These are phyloP conservation scores for Fraxinus pennsylvanica DNA, from an alignment of 257 asterid genomes.

Conservation along the genomic window DNA sequence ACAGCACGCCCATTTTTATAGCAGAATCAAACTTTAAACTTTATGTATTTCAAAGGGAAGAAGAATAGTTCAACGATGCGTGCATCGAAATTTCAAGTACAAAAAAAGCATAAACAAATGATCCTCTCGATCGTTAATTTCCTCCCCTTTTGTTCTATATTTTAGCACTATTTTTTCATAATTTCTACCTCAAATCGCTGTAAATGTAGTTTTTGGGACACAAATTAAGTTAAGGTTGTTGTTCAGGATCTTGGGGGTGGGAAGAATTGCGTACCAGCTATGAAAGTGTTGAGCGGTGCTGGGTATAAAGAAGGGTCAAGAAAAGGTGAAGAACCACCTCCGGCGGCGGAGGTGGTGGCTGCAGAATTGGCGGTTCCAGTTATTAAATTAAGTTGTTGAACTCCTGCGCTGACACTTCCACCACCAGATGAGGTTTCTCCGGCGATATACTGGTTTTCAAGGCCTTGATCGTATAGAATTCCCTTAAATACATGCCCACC, in stretches of 20 bases:
- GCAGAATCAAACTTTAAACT: neutral
- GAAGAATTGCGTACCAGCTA: conserved; percentile 97
- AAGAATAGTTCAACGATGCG: neutral
- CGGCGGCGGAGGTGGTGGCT: conserved; percentile 32
- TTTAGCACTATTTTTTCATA: neutral
- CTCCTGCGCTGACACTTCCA: conserved; percentile 68
- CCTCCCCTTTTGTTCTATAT: neutral
- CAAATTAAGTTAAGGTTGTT: conserved; percentile 17
- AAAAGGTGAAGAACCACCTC: conserved; percentile 38
- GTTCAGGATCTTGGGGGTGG: conserved; percentile 85
- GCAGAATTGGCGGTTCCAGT: conserved; percentile 46
- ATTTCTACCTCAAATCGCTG: neutral
- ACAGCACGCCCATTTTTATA: neutral
- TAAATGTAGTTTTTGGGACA: neutral
- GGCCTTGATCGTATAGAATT: conserved; percentile 85
- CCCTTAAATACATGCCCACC: conserved; percentile 93
- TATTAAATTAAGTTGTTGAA: conserved; percentile 57
- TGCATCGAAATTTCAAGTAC: neutral
- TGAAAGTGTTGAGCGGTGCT: conserved; percentile 69
- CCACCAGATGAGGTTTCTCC: conserved; percentile 79
- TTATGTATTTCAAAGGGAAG: conserved; percentile 6
- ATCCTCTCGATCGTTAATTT: neutral
- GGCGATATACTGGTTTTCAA: conserved; percentile 64
- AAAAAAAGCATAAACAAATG: neutral
- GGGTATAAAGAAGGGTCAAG: conserved; percentile 60